A percentile compares a stretch with the other conserved stretches of the same genome.
phyloP scores from a whole-genome alignment of 371 early-diverging fungal species.

The Mucor saturninus region DNA sequence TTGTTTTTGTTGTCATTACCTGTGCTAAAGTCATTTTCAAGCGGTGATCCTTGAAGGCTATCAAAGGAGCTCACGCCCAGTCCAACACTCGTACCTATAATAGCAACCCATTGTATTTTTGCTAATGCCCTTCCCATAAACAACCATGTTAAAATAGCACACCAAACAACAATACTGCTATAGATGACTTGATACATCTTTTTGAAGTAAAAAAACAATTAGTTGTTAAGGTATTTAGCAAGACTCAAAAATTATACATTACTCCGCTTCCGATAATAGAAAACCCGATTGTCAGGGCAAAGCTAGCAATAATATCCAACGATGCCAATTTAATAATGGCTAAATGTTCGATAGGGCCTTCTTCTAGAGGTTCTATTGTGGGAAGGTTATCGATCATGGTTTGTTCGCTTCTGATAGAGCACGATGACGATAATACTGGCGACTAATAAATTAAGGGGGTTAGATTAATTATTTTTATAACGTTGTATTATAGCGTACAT shows the following conservation, averaged over 20 bases:
- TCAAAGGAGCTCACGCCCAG: constrained; percentile 65
- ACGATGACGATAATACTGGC: not conserved
- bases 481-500: not conserved
- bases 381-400: not conserved
- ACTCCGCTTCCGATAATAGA: constrained; percentile 77
- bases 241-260: not conserved
- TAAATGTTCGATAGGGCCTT: constrained; percentile 48
- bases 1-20: not conserved
- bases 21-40: constrained; percentile 3
- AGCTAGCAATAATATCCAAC: constrained; percentile 70
- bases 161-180: constrained; percentile 77
- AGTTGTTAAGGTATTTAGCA: not conserved
- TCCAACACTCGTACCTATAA: constrained; percentile 70
- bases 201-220: too few relatives aligned
- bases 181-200: constrained; percentile 79
- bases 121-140: constrained; percentile 62
- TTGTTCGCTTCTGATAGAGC: not conserved
- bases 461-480: constrained; percentile 1
- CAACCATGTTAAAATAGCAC: constrained; percentile 67
- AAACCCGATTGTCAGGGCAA: constrained; percentile 71
- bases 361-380: constrained; percentile 10
- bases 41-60: constrained; percentile 14
- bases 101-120: constrained; percentile 66
- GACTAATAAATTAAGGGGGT: not conserved
- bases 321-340: constrained; percentile 56